phyloP scores from a whole-genome alignment of 768 basidiomycete genomes.

The Suillus clintonianus region DNA sequence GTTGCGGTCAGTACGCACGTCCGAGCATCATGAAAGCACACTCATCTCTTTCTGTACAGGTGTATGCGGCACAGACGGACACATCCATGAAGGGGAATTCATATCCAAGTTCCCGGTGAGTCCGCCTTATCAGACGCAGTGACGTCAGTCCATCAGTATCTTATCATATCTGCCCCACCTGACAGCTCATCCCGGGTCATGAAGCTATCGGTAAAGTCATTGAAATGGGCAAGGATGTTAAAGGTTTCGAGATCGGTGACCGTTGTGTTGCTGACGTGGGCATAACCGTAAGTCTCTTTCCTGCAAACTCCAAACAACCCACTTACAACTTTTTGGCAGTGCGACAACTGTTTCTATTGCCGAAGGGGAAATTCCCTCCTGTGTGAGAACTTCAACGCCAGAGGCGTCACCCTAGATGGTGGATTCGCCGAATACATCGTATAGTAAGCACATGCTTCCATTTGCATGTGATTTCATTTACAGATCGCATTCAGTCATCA shows the following conservation, averaged over 20 bases:
- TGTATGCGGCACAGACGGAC: conserved; percentile 62
- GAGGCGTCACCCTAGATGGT: conserved; percentile 79
- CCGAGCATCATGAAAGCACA: background rate
- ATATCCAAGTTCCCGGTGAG: conserved; percentile 59
- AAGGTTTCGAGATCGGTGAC: conserved; percentile 75
- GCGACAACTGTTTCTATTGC: conserved; percentile 86
- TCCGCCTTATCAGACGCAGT: conserved; percentile 14
- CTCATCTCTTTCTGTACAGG: conserved; percentile 33
- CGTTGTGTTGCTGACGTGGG: conserved; percentile 84
- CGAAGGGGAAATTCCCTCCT: conserved; percentile 78
- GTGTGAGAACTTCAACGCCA: conserved; percentile 83
- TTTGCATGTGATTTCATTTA: background rate
- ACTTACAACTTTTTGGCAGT: conserved; percentile 42
- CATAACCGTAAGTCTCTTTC: conserved; percentile 51
- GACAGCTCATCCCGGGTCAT: conserved; percentile 72
- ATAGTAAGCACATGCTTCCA: conserved; percentile 52
- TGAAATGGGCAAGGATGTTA: conserved; percentile 78
- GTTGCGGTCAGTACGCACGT: background rate
- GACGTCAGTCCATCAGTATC: conserved; percentile 16
- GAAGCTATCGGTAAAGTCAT: conserved; percentile 75
- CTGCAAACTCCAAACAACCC: background rate
- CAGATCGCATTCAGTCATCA: conserved; percentile 45
- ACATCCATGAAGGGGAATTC: conserved; percentile 67
- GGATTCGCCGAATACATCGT: conserved; percentile 90
- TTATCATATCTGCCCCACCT: conserved; percentile 9